Evolutionary conservation across 75 land plant species (phyloP).

Genomic region (Adiantum capillusveneris): DNA sequence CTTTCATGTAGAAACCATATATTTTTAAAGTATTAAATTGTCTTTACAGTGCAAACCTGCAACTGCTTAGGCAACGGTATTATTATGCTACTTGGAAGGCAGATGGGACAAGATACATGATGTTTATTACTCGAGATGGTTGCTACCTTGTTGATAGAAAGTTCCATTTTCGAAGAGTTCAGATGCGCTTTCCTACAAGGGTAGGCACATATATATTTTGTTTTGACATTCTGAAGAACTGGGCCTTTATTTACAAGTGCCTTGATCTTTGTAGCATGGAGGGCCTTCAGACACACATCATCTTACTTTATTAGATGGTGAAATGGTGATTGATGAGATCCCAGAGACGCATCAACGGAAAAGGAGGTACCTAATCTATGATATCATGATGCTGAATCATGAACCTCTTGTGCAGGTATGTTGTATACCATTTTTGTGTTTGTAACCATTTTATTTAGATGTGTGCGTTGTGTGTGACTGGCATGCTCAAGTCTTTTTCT

Average conservation of each 20-base stretch:
- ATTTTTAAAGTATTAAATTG: too few species aligned
- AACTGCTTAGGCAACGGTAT: conserved; percentile 80
- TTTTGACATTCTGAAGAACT: too few species aligned
- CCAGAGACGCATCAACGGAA: conserved; percentile 52
- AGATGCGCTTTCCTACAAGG: conserved; percentile 62
- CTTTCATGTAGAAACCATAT: too few species aligned
- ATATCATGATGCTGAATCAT: conserved; percentile 66
- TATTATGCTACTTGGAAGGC: conserved; percentile 99
- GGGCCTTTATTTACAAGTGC: neutral
- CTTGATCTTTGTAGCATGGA: neutral
- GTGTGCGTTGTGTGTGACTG: neutral
- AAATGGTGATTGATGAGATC: conserved; percentile 85
- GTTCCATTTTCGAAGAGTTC: conserved; percentile 87
- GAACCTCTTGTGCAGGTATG: conserved; percentile 59
- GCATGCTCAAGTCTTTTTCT: too few species aligned
- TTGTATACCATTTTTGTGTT: neutral
- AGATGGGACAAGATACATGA: conserved; percentile 99
- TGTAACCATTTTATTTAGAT: neutral
- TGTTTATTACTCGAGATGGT: conserved; percentile 80
- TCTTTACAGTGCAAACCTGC: conserved; percentile 61
- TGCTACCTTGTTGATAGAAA: conserved; percentile 89
- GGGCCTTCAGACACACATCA: conserved; percentile 36
- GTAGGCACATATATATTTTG: neutral
- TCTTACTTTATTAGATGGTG: conserved; percentile 81
- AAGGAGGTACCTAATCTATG: conserved; percentile 89